Conservation (phyloP, 2,329 filamentous ascomycete genomes). For the Hansfordia pulvinata region DNA sequence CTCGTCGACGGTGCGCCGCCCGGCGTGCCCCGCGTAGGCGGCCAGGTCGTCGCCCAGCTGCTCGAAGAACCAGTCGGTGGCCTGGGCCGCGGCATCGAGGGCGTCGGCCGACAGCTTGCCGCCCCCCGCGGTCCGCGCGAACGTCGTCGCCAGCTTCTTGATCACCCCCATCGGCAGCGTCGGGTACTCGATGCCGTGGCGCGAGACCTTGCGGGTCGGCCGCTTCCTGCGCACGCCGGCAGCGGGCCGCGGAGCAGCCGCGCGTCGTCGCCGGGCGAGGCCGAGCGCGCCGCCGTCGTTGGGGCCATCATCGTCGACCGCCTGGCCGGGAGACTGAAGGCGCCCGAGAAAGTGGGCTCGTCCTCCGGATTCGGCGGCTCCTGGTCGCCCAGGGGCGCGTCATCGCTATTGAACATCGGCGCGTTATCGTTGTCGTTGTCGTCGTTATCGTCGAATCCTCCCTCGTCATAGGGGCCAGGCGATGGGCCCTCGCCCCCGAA, state of each 20-base stretch:
- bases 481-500: too few species aligned
- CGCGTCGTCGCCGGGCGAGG: background rate
- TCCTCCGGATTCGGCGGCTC: too few species aligned
- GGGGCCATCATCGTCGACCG: too few species aligned
- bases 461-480: too few species aligned
- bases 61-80: conserved; percentile 86
- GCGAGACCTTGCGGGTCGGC: conserved; percentile 44
- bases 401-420: too few species aligned
- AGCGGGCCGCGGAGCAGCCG: background rate
- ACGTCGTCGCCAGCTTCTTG: conserved; percentile 59
- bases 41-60: conserved; percentile 70
- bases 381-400: too few species aligned
- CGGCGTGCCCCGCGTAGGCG: conserved; percentile 69
- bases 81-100: conserved; percentile 60
- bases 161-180: conserved; percentile 61
- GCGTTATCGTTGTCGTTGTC: conserved; percentile 13
- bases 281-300: background rate
- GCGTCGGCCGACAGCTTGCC: conserved; percentile 61
- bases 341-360: conserved; percentile 6
- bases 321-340: conserved; percentile 4
- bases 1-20: conserved; percentile 75
- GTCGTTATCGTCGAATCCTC: conserved; percentile 11
- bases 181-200: conserved; percentile 62
- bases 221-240: conserved; percentile 22
- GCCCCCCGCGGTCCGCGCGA: conserved; percentile 55